Evolutionary conservation across 148 eudicot genomes (phyloP).

Genomic region (Chenopodium quinoa): DNA sequence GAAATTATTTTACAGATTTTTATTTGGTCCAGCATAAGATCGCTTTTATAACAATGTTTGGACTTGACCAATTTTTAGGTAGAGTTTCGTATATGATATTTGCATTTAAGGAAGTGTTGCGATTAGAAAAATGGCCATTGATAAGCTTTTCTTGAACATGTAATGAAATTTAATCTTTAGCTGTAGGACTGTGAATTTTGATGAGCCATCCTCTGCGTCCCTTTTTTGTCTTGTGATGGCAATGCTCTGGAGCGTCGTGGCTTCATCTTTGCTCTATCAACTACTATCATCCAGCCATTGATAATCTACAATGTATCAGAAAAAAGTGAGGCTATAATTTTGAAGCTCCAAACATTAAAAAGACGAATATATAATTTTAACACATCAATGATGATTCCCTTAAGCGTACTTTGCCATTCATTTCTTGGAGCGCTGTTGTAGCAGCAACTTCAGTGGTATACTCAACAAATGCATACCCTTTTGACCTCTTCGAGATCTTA

Average conservation of each 20-base stretch:
- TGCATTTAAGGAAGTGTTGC: no score
- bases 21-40: no score
- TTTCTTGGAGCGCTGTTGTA: slow-evolving; percentile 67
- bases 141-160: neutral
- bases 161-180: neutral
- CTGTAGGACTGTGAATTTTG: neutral
- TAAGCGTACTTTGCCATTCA: slow-evolving; percentile 84
- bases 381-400: neutral
- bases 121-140: no score
- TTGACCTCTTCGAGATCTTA: slow-evolving; percentile 92
- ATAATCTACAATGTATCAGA: slow-evolving; percentile 53
- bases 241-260: slow-evolving; percentile 40
- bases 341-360: neutral
- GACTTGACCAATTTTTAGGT: no score
- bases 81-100: no score
- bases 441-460: slow-evolving; percentile 77
- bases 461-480: slow-evolving; percentile 87
- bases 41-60: no score
- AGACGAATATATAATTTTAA: neutral
- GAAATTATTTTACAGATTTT: no score
- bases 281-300: slow-evolving; percentile 93
- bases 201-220: neutral
- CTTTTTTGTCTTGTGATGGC: slow-evolving; percentile 6
- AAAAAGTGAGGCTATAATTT: neutral
- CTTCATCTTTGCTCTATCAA: slow-evolving; percentile 70